Conservation (phyloP, 192 early-diverging fungal species). For the Paraglomus brasilianum region DNA sequence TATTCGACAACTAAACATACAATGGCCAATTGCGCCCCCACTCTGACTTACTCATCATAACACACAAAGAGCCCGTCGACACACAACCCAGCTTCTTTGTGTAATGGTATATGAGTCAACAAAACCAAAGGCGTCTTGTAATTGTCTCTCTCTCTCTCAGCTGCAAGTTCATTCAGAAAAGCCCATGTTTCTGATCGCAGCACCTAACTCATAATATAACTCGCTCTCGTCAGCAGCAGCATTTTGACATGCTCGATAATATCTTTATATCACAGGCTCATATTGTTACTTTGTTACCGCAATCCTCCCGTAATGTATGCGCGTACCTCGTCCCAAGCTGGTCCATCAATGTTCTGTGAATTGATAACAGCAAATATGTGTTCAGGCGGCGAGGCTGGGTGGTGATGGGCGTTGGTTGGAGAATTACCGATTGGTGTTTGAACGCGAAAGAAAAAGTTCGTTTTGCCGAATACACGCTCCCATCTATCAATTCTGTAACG, state of each 20-base stretch:
- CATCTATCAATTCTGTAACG: conserved; percentile 51
- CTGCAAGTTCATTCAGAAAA: conserved; percentile 45
- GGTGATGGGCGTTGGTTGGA: not conserved
- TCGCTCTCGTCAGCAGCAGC: not conserved
- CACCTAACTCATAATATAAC: conserved; percentile 29
- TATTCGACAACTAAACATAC: not conserved
- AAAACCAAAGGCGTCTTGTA: conserved; percentile 50
- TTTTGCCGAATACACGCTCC: conserved; percentile 53
- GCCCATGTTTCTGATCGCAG: conserved; percentile 55
- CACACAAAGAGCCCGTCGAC: conserved; percentile 43
- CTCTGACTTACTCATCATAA: conserved; percentile 33
- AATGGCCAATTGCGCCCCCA: not conserved
- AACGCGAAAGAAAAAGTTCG: conserved; percentile 46
- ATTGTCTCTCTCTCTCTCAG: conserved; percentile 31
- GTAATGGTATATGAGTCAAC: conserved; percentile 60
- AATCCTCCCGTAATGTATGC: not conserved
- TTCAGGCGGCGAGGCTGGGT: not conserved
- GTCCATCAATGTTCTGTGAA: conserved; percentile 45
- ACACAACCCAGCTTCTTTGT: conserved; percentile 57
- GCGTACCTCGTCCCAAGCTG: conserved; percentile 42
- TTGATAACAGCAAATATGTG: conserved; percentile 39
- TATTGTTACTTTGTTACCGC: not conserved
- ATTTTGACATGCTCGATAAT: too few relatives aligned
- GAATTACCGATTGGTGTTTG: not conserved
- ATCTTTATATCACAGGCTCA: not conserved